These are phyloP conservation scores for Pseudocercospora musae DNA, from an alignment of 2,329 filamentous ascomycete species.

Conservation along the genomic window DNA sequence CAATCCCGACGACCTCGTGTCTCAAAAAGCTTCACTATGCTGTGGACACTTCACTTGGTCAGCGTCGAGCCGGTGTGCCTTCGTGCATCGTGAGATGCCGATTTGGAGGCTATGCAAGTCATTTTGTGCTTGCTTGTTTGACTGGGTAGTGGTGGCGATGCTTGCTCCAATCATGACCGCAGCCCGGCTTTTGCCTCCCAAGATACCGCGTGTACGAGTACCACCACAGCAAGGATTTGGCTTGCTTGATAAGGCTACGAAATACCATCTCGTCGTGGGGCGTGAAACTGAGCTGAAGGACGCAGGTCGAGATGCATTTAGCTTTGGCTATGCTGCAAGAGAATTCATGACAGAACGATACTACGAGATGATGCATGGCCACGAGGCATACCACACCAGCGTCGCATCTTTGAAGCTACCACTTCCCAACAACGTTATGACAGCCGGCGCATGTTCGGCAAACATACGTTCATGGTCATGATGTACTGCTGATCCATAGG, in stretches of 20 bases:
- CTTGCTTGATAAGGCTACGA: slow-evolving; percentile 1
- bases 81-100: slow-evolving; percentile 9
- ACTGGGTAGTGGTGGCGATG: slow-evolving; percentile 6
- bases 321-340: slow-evolving; percentile 2
- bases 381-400: neutral
- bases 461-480: neutral
- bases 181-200: neutral
- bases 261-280: neutral
- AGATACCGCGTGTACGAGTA: slow-evolving; percentile 2
- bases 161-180: neutral
- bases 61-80: slow-evolving; percentile 5
- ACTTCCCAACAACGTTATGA: neutral
- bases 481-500: neutral
- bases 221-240: slow-evolving; percentile 1
- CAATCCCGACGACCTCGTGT: slow-evolving; percentile 1
- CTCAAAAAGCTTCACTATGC: slow-evolving; percentile 7
- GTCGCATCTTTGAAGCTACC: neutral
- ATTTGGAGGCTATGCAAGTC: slow-evolving; percentile 20
- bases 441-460: neutral
- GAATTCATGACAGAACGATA: neutral
- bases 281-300: neutral
- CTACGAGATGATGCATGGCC: neutral
- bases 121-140: slow-evolving; percentile 13
- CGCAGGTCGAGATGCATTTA: slow-evolving; percentile 5
- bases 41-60: slow-evolving; percentile 2